phyloP scores from a whole-genome alignment of 768 basidiomycete genomes.

The Mycena venus region DNA sequence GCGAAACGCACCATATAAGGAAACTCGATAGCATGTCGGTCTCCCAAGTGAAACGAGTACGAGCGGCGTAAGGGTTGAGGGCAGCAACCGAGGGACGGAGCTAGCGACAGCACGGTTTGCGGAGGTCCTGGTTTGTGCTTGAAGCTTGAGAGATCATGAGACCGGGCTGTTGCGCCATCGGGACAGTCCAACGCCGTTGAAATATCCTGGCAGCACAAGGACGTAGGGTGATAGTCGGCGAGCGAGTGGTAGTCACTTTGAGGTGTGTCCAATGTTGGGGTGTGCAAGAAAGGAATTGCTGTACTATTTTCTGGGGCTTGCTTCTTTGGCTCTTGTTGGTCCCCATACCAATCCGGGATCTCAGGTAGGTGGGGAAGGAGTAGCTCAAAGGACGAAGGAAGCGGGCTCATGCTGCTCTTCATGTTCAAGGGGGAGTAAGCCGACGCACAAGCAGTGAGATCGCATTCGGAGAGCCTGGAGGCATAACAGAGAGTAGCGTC shows the following conservation, averaged over 20 bases:
- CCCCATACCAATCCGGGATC: conserved; percentile 32
- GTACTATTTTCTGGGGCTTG: neutral
- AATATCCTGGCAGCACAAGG: conserved; percentile 17
- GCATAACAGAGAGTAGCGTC: conserved; percentile 28
- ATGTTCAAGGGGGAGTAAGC: conserved; percentile 12
- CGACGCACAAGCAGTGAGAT: conserved; percentile 32
- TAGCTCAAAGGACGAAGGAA: conserved; percentile 1
- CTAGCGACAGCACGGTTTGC: neutral
- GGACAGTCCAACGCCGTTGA: neutral
- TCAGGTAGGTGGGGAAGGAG: conserved; percentile 26
- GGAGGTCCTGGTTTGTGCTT: conserved; percentile 11
- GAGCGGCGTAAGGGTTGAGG: conserved; percentile 9
- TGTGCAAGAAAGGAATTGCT: neutral
- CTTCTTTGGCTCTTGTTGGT: neutral
- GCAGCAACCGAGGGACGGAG: neutral
- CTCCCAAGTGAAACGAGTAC: conserved; percentile 22
- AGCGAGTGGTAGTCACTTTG: conserved; percentile 33
- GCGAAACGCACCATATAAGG: conserved; percentile 4
- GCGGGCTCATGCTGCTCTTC: neutral
- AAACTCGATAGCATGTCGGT: conserved; percentile 1
- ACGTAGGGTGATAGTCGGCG: conserved; percentile 10
- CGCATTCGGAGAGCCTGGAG: conserved; percentile 23
- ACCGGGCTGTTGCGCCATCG: neutral
- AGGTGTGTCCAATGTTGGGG: conserved; percentile 19
- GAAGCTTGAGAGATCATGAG: neutral